A percentile compares a stretch with the other conserved stretches of the same genome.
Conservation (phyloP, 2,329 filamentous ascomycete genomes). For the Fusarium euwallaceae region DNA sequence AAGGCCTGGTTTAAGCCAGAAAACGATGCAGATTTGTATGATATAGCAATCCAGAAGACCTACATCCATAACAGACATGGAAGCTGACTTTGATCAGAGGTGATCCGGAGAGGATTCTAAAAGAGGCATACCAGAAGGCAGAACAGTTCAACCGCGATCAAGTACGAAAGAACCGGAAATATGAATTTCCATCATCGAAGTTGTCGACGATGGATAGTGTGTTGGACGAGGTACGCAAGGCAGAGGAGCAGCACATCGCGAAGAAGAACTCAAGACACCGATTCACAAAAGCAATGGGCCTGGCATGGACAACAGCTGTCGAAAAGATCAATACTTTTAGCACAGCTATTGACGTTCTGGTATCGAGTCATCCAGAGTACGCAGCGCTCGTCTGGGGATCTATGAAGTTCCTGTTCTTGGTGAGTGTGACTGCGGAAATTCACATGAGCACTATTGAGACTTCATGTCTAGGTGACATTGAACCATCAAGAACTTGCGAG, state of each 20-base stretch:
- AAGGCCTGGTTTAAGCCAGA: slow-evolving; percentile 10
- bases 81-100: background rate
- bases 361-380: slow-evolving; percentile 20
- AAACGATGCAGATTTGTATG: slow-evolving; percentile 7
- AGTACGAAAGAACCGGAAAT: background rate
- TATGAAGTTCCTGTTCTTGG: slow-evolving; percentile 19
- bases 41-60: background rate
- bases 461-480: slow-evolving; percentile 6
- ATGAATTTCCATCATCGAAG: background rate
- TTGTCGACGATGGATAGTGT: slow-evolving; percentile 16
- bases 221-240: background rate
- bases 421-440: background rate
- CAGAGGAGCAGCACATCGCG: background rate
- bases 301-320: slow-evolving; percentile 1
- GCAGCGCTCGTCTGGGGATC: slow-evolving; percentile 25
- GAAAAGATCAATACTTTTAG: slow-evolving; percentile 15
- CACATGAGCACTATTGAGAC: background rate
- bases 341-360: slow-evolving; percentile 14
- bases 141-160: slow-evolving; percentile 8
- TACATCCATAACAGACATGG: background rate
- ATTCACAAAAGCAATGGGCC: background rate
- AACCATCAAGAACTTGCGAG: slow-evolving; percentile 17
- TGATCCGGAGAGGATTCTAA: slow-evolving; percentile 7
- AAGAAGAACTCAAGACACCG: slow-evolving; percentile 5
- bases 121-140: slow-evolving; percentile 15